Percentiles rank a stretch among this genome's conserved stretches.
These are phyloP conservation scores for Vitis cinerea DNA, from an alignment of 164 flowering plant species.

Conservation along the genomic window DNA sequence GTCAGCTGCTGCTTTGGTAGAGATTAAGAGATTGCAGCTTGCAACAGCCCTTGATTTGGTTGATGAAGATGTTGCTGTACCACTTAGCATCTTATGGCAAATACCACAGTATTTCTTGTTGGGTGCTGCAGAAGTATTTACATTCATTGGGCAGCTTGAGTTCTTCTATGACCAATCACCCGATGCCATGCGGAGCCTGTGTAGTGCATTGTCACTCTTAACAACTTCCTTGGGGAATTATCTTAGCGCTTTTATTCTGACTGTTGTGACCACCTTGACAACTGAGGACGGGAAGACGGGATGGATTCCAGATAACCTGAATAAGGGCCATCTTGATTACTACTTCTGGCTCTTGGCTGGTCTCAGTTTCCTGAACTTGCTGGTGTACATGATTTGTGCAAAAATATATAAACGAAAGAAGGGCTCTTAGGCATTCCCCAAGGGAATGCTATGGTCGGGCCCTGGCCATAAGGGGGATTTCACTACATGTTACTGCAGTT, in stretches of 20 bases:
- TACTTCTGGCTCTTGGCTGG: conserved; percentile 76
- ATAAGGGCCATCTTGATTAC: conserved; percentile 70
- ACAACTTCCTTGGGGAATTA: conserved; percentile 63
- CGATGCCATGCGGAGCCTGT: conserved; percentile 75
- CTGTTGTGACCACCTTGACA: conserved; percentile 51
- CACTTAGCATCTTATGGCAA: conserved; percentile 71
- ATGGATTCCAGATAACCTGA: conserved; percentile 74
- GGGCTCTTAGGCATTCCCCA: conserved; percentile 26
- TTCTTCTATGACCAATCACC: conserved; percentile 85
- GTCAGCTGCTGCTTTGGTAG: conserved; percentile 78
- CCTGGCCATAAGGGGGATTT: too few relatives aligned
- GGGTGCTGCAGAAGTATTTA: conserved; percentile 68
- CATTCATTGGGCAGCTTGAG: conserved; percentile 70
- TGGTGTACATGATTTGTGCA: conserved; percentile 50
- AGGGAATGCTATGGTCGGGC: too few relatives aligned
- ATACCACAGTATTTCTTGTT: conserved; percentile 74
- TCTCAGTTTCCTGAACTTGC: conserved; percentile 54
- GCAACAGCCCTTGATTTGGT: conserved; percentile 52
- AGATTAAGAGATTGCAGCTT: conserved; percentile 54
- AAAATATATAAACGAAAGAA: conserved; percentile 48
- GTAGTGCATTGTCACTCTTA: conserved; percentile 59
- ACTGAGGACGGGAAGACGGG: conserved; percentile 52
- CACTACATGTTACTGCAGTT: too few relatives aligned
- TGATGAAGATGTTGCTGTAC: conserved; percentile 44
- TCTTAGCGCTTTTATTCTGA: conserved; percentile 61